Evolutionary conservation across 768 basidiomycete genomes (phyloP), one percentile per base, ranked within the genome.

Genomic region (Favolaschia claudopus): DNA sequence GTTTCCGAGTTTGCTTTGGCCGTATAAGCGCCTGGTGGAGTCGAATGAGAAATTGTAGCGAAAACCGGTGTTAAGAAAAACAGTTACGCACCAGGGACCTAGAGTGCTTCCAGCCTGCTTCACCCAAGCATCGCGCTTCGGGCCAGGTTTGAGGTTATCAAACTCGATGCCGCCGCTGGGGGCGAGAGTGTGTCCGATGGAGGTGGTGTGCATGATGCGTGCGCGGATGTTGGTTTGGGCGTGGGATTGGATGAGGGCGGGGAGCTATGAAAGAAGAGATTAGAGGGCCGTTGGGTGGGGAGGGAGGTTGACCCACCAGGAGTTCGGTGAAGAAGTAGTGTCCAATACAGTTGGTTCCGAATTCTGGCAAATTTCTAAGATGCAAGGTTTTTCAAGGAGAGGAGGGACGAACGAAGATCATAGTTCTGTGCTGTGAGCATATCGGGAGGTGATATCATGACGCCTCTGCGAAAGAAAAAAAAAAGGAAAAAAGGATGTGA

Each of bases 311-410:
- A 5, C 70, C 64, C 20, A 74, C 45, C 4, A 77, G 65, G 34
- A 65, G 55, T 28, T 46, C 48, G 9, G 66, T 69, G 44, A 72
- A 63, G 34, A 55, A 61, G 39, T 49, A 43, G 40, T 48, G 61
- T 66, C 72, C 72, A 29, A 76, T 67, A n/a, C 70, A 73, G 55
- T 76, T 78, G 7, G 72, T 74, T 12, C 78, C 78, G 38, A 76
- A 79, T 52, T 80, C 34, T 36, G n/a, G n/a, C n/a, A n/a, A n/a
- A 42, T 42, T 20, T 10, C 10, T n/a, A n/a, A n/a, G n/a, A n/a
- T n/a, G n/a, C n/a, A n/a, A n/a, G n/a, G n/a, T n/a, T n/a, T n/a
- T n/a, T n/a, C n/a, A n/a, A n/a, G n/a, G n/a, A n/a, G n/a, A n/a
- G n/a, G n/a, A n/a, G n/a, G n/a, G n/a, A n/a, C n/a, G n/a, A n/a